A percentile compares a stretch with the other conserved stretches of the same genome.
Conservation (phyloP, 192 early-diverging fungal species). For the Umbelopsis vinacea region DNA sequence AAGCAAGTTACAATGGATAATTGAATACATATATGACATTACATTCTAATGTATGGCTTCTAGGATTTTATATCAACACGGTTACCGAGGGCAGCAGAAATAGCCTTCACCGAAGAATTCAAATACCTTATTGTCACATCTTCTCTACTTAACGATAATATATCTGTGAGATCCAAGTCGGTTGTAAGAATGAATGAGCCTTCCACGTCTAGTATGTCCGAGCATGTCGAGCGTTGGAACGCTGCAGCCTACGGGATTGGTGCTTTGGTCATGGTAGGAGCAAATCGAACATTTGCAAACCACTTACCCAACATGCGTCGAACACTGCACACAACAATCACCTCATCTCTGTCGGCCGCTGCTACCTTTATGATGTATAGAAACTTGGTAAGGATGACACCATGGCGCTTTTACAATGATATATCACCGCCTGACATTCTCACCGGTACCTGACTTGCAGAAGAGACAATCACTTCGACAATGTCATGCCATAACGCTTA, state of each 20-base stretch:
- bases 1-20: neutral
- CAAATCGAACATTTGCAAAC: neutral
- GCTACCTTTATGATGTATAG: constrained; percentile 45
- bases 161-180: constrained; percentile 38
- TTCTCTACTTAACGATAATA: constrained; percentile 51
- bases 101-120: constrained; percentile 61
- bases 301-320: neutral
- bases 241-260: neutral
- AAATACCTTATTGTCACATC: constrained; percentile 64
- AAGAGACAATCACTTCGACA: constrained; percentile 50
- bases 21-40: neutral
- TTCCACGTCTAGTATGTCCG: neutral
- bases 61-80: neutral
- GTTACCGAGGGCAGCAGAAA: constrained; percentile 51
- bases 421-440: neutral
- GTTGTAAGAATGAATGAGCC: neutral
- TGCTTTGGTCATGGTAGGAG: neutral
- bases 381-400: constrained; percentile 37
- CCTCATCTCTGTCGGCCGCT: constrained; percentile 23
- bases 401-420: neutral
- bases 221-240: neutral
- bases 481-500: constrained; percentile 48
- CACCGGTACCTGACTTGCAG: constrained; percentile 25
- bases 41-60: neutral
- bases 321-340: constrained; percentile 14